Conservation (phyloP, 2,329 filamentous ascomycete genomes). For the Colletotrichum gloeosporioides region DNA sequence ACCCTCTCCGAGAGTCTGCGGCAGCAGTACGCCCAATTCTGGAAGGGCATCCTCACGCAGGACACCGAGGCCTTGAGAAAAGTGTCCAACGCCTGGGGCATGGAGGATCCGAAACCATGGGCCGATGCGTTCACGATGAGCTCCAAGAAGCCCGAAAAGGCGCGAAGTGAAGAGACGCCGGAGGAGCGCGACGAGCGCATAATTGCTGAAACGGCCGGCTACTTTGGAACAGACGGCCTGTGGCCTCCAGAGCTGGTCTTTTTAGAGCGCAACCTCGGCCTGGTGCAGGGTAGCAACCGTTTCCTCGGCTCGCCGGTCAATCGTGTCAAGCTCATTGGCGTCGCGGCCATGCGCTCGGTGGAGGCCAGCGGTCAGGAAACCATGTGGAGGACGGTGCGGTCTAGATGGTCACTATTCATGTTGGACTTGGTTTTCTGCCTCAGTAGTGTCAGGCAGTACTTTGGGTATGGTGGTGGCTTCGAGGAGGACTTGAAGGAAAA, state of each 20-base stretch:
- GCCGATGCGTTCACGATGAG: slow-evolving; percentile 69
- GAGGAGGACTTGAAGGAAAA: neutral
- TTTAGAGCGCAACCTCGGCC: slow-evolving; percentile 75
- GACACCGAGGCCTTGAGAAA: slow-evolving; percentile 65
- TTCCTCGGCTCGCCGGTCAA: slow-evolving; percentile 78
- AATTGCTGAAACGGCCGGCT: slow-evolving; percentile 52
- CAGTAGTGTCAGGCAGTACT: neutral
- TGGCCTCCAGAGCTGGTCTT: slow-evolving; percentile 77
- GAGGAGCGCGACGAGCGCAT: slow-evolving; percentile 74
- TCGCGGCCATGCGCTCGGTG: neutral
- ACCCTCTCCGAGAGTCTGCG: slow-evolving; percentile 68
- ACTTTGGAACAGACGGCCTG: slow-evolving; percentile 72
- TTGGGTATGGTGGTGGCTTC: neutral
- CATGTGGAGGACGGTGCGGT: neutral
- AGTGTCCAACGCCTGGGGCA: slow-evolving; percentile 66
- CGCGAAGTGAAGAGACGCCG: slow-evolving; percentile 30
- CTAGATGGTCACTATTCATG: neutral
- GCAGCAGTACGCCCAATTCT: slow-evolving; percentile 60
- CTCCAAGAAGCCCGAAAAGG: slow-evolving; percentile 65
- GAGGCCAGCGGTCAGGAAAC: neutral
- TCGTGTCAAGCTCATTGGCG: slow-evolving; percentile 68
- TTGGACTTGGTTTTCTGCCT: neutral
- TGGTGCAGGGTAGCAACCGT: slow-evolving; percentile 78
- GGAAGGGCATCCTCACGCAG: slow-evolving; percentile 70
- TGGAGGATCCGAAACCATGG: slow-evolving; percentile 70